These are phyloP conservation scores for Cladosporium halotolerans DNA, from an alignment of 2,329 filamentous ascomycete species.

Conservation along the genomic window DNA sequence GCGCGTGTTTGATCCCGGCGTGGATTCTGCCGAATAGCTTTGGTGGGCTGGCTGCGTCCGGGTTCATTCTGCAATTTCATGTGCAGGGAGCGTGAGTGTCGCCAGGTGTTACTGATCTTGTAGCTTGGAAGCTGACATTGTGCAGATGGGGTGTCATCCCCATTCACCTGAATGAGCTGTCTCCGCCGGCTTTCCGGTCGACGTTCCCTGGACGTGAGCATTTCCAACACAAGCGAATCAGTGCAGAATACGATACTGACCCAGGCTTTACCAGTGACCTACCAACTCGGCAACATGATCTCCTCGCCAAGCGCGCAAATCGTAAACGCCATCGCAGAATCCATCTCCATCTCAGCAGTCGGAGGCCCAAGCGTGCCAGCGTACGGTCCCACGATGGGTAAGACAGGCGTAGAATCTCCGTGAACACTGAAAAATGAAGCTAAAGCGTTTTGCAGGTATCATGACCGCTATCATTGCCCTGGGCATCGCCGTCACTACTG, in stretches of 20 bases:
- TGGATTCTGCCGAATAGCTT: slow-evolving; percentile 63
- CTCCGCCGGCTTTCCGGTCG: slow-evolving; percentile 63
- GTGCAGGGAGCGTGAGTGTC: slow-evolving; percentile 44
- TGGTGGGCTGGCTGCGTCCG: slow-evolving; percentile 53
- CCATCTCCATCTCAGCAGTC: slow-evolving; percentile 44
- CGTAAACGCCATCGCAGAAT: slow-evolving; percentile 67
- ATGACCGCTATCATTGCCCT: slow-evolving; percentile 69
- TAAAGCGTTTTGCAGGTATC: slow-evolving; percentile 31
- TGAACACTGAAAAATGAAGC: not conserved
- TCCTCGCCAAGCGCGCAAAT: slow-evolving; percentile 69
- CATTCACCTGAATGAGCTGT: slow-evolving; percentile 68
- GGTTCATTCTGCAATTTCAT: slow-evolving; percentile 66
- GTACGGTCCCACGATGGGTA: slow-evolving; percentile 64
- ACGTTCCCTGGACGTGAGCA: slow-evolving; percentile 54
- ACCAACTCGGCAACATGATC: slow-evolving; percentile 71
- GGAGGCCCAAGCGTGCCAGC: slow-evolving; percentile 57
- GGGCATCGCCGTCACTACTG: slow-evolving; percentile 62
- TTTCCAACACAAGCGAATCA: not conserved
- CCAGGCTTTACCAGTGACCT: slow-evolving; percentile 43
- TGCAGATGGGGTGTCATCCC: slow-evolving; percentile 57
- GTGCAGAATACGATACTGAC: not conserved
- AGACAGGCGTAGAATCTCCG: not conserved
- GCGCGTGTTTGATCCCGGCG: slow-evolving; percentile 58
- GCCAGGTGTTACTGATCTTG: not conserved
- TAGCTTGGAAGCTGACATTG: not conserved